Conservation (phyloP, 148 eudicot species). For the Vaccinium macrocarpon region DNA sequence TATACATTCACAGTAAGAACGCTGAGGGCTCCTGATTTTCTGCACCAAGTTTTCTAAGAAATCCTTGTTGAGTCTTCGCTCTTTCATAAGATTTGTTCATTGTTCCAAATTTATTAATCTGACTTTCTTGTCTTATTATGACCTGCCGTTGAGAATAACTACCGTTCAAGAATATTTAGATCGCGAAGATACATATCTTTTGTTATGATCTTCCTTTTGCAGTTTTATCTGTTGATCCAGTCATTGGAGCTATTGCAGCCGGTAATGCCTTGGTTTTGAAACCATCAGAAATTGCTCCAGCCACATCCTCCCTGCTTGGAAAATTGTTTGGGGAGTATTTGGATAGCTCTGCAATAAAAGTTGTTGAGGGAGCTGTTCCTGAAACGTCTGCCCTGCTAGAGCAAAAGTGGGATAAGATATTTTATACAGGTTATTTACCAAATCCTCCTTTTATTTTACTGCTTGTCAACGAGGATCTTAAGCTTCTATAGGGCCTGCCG, state of each 20-base stretch:
- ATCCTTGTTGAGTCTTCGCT: neutral
- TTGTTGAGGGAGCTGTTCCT: constrained; percentile 57
- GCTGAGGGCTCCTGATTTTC: neutral
- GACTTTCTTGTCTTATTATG: neutral
- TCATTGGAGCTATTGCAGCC: constrained; percentile 67
- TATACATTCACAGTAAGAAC: neutral
- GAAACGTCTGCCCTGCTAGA: constrained; percentile 48
- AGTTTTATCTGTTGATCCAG: constrained; percentile 59
- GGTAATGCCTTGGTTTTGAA: constrained; percentile 62
- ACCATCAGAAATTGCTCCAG: constrained; percentile 66
- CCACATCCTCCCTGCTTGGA: constrained; percentile 50
- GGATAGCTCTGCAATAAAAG: constrained; percentile 48
- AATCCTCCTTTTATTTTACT: constrained; percentile 6
- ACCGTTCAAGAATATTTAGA: neutral
- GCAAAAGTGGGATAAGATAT: constrained; percentile 65
- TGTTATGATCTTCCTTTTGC: constrained; percentile 17
- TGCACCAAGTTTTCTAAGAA: neutral
- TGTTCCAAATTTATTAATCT: neutral
- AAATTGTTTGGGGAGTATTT: constrained; percentile 36
- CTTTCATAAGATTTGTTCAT: neutral
- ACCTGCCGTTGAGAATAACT: neutral
- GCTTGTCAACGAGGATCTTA: neutral
- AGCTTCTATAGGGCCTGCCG: neutral
- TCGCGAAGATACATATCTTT: neutral
- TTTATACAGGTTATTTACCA: constrained; percentile 51